phyloP scores from a whole-genome alignment of 495 filamentous ascomycete species.

The Daldinia childiae region DNA sequence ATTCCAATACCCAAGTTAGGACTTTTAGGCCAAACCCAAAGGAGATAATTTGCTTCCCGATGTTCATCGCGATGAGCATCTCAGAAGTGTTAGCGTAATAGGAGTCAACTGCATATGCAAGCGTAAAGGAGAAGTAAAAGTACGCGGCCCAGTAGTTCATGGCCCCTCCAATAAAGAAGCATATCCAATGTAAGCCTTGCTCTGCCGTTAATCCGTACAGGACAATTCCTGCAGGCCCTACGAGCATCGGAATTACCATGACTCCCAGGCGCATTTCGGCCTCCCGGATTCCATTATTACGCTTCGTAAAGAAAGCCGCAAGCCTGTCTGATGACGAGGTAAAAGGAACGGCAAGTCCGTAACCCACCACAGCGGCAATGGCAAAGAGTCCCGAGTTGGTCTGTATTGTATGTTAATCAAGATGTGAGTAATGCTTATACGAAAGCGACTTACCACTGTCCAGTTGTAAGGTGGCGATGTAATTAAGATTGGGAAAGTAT shows the following conservation, averaged over 20 bases:
- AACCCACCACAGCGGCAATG: constrained; percentile 62
- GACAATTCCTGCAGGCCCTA: constrained; percentile 62
- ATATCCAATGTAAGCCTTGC: constrained; percentile 63
- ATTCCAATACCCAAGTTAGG: constrained; percentile 65
- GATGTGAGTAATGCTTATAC: neutral
- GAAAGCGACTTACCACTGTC: constrained; percentile 46
- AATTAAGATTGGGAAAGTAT: constrained; percentile 68
- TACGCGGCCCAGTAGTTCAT: constrained; percentile 63
- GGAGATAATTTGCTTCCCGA: constrained; percentile 71
- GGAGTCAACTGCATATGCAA: constrained; percentile 68
- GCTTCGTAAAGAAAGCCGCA: constrained; percentile 63
- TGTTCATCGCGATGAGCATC: constrained; percentile 74
- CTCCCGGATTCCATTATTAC: constrained; percentile 66
- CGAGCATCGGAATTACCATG: constrained; percentile 59
- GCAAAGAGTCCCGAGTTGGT: constrained; percentile 66
- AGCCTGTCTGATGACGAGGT: constrained; percentile 64
- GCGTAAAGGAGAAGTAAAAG: constrained; percentile 69
- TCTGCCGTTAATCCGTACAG: constrained; percentile 66
- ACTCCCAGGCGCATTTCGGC: constrained; percentile 70
- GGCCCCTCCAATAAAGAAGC: constrained; percentile 63
- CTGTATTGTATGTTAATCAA: constrained; percentile 23
- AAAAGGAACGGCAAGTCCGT: constrained; percentile 64
- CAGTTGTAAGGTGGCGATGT: constrained; percentile 66
- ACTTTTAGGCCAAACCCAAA: constrained; percentile 70
- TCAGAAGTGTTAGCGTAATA: constrained; percentile 67